A percentile compares a stretch with the other conserved stretches of the same genome.
phyloP scores from a whole-genome alignment of 2,329 filamentous ascomycete species.

The Diaporthe citriasiana region DNA sequence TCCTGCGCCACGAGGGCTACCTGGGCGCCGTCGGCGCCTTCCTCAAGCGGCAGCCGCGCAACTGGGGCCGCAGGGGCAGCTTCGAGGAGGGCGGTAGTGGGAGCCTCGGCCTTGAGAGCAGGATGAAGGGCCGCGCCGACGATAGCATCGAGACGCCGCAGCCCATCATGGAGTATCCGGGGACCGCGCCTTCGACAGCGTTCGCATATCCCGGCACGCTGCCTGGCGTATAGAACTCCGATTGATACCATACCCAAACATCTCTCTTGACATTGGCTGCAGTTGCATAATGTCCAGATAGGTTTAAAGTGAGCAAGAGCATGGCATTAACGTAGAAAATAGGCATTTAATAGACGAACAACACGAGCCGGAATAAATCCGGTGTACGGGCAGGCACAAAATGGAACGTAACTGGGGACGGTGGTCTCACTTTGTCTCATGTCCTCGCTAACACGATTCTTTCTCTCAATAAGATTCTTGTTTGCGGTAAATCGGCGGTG shows the following conservation, averaged over 20 bases:
- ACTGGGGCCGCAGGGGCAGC: conserved; percentile 90
- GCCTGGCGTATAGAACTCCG: neutral
- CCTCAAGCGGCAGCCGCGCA: conserved; percentile 87
- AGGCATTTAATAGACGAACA: neutral
- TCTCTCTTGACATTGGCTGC: neutral
- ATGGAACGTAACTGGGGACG: neutral
- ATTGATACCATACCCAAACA: neutral
- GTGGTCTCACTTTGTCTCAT: neutral
- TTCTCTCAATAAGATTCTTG: neutral
- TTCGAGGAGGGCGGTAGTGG: conserved; percentile 66
- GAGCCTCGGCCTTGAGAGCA: conserved; percentile 48
- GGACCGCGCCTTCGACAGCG: conserved; percentile 11
- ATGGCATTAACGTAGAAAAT: neutral
- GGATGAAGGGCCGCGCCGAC: conserved; percentile 45
- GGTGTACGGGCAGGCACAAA: neutral
- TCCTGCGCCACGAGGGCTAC: conserved; percentile 95
- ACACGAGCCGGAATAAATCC: neutral
- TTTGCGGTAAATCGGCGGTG: no score
- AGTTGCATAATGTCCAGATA: neutral
- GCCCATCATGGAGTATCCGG: conserved; percentile 37
- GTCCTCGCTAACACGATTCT: neutral
- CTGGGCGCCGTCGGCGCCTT: conserved; percentile 95
- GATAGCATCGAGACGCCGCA: conserved; percentile 30
- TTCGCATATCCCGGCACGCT: conserved; percentile 20
- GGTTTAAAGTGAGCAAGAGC: neutral